Evolutionary conservation across 208 protist genomes (phyloP).

Genomic region (Crithidia mellificae): DNA sequence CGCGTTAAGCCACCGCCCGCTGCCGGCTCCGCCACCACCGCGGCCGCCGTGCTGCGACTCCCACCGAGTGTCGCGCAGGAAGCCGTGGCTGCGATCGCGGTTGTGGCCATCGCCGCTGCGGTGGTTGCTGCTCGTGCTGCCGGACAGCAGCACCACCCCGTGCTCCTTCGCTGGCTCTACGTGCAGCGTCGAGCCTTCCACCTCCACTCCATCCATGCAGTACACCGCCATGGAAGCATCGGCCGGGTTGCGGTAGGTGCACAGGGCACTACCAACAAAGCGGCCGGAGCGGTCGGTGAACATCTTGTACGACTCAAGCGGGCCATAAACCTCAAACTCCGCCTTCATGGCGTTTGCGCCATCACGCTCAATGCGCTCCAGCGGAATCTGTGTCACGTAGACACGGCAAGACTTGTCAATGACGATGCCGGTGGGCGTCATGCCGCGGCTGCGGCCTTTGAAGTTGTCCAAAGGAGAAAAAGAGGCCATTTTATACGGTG

Average conservation of each 20-base stretch:
- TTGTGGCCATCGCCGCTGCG: constrained; percentile 13
- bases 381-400: constrained; percentile 86
- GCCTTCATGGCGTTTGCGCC: constrained; percentile 63
- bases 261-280: constrained; percentile 81
- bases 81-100: constrained; percentile 33
- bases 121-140: constrained; percentile 10
- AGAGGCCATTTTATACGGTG: constrained; percentile 53
- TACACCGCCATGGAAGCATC: constrained; percentile 73
- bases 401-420: constrained; percentile 87
- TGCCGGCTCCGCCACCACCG: constrained; percentile 2
- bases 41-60: constrained; percentile 17
- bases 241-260: constrained; percentile 90
- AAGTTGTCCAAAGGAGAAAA: constrained; percentile 66
- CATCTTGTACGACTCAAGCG: constrained; percentile 86
- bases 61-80: constrained; percentile 33
- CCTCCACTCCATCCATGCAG: constrained; percentile 68
- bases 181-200: constrained; percentile 70
- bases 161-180: constrained; percentile 76
- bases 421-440: constrained; percentile 68
- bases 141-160: constrained; percentile 77
- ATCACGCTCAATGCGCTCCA: constrained; percentile 83
- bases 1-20: constrained; percentile 9
- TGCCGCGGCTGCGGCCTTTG: constrained; percentile 29
- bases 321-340: constrained; percentile 86
- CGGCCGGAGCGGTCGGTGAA: constrained; percentile 85